phyloP scores from a whole-genome alignment of 2,329 filamentous ascomycete genomes.

The Fusarium hostae region DNA sequence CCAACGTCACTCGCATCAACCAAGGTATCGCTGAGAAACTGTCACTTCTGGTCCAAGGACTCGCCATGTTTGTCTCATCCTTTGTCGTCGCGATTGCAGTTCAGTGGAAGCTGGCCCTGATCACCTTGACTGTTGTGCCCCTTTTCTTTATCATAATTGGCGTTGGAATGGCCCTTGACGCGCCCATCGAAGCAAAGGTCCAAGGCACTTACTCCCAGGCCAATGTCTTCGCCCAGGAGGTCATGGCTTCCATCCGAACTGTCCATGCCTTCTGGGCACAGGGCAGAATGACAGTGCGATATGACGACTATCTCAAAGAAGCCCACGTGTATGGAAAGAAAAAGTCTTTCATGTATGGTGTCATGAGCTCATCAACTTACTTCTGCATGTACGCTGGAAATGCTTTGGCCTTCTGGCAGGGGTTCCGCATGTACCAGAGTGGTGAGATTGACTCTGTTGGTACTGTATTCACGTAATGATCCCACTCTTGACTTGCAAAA shows the following conservation, averaged over 20 bases:
- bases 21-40: constrained; percentile 54
- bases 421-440: constrained; percentile 49
- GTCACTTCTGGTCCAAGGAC: constrained; percentile 50
- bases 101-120: constrained; percentile 57
- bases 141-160: constrained; percentile 45
- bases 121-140: constrained; percentile 48
- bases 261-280: constrained; percentile 58
- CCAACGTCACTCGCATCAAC: constrained; percentile 54
- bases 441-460: constrained; percentile 52
- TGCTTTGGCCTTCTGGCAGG: constrained; percentile 57
- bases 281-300: constrained; percentile 49
- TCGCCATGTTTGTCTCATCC: constrained; percentile 51
- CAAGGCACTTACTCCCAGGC: constrained; percentile 46
- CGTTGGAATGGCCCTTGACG: constrained; percentile 39
- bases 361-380: constrained; percentile 52
- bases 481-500: accelerated
- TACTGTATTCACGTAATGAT: constrained; percentile 51
- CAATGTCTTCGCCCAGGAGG: constrained; percentile 49
- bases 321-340: constrained; percentile 51
- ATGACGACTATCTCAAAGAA: constrained; percentile 49
- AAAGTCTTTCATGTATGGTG: constrained; percentile 50
- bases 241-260: constrained; percentile 52
- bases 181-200: constrained; percentile 47
- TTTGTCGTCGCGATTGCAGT: constrained; percentile 52
- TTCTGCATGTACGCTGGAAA: constrained; percentile 54